Evolutionary conservation across 768 basidiomycete genomes (phyloP).

Genomic region (Tylopilus subfusipes): DNA sequence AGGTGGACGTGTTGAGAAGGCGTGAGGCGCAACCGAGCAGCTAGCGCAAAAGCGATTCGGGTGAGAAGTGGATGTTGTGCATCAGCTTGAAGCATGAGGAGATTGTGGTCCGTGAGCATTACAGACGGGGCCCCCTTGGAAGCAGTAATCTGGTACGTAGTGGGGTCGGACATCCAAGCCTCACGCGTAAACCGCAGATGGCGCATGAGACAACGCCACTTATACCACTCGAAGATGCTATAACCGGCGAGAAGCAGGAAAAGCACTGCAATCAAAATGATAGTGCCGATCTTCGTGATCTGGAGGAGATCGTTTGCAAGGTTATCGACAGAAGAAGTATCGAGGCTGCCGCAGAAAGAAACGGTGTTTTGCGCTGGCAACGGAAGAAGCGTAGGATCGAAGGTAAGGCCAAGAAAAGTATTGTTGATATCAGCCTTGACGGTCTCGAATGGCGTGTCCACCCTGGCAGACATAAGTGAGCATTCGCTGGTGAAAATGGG

Average conservation of each 20-base stretch:
- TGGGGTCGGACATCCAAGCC: constrained; percentile 75
- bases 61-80: constrained; percentile 72
- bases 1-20: constrained; percentile 64
- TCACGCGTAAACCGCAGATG: constrained; percentile 70
- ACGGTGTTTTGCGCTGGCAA: constrained; percentile 68
- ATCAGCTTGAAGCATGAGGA: constrained; percentile 69
- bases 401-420: constrained; percentile 70
- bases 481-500: not conserved
- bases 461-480: constrained; percentile 36
- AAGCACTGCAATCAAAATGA: constrained; percentile 70
- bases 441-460: constrained; percentile 84
- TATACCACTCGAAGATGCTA: constrained; percentile 83
- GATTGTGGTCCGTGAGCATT: constrained; percentile 68
- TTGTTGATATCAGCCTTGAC: constrained; percentile 88
- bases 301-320: constrained; percentile 76
- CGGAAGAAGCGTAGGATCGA: constrained; percentile 71
- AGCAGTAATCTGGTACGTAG: constrained; percentile 40
- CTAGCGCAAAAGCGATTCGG: constrained; percentile 54
- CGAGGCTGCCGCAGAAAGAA: constrained; percentile 73
- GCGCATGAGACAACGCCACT: constrained; percentile 67
- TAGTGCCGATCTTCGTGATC: constrained; percentile 72
- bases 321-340: constrained; percentile 83
- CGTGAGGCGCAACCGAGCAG: constrained; percentile 49
- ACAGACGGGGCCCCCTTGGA: constrained; percentile 45
- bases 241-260: constrained; percentile 70